Percentiles rank a stretch among this genome's conserved stretches.
These are phyloP conservation scores for Hymenoscyphus fructigenus DNA, from an alignment of 2,329 filamentous ascomycete genomes.

Conservation along the genomic window DNA sequence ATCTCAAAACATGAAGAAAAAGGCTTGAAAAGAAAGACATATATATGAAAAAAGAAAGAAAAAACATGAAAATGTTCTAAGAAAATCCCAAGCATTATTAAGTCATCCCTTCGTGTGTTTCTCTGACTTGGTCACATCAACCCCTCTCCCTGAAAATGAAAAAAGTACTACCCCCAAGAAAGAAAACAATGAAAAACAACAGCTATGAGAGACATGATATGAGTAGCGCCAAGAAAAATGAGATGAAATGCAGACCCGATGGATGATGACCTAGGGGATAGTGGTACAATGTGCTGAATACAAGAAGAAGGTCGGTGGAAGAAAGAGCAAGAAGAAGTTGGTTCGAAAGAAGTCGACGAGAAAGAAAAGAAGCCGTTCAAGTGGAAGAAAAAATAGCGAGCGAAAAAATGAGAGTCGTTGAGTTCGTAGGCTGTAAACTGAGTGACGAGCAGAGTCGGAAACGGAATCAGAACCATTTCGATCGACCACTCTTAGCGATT, in stretches of 20 bases:
- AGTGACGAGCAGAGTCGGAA: background rate
- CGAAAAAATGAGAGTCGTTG: background rate
- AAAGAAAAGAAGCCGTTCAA: background rate
- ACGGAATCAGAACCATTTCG: conserved; percentile 43
- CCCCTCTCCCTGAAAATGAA: background rate
- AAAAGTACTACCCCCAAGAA: background rate
- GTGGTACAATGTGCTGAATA: conserved; percentile 1
- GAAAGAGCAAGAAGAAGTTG: no score
- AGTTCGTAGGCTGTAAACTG: background rate
- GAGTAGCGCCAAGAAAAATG: conserved; percentile 1
- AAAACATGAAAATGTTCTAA: background rate
- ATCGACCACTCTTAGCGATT: conserved; percentile 46
- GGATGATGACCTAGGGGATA: background rate
- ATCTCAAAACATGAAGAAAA: background rate
- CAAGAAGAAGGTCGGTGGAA: background rate
- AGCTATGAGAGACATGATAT: conserved; percentile 1
- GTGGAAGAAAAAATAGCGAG: background rate
- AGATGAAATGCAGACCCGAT: background rate
- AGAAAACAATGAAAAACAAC: background rate
- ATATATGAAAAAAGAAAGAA: background rate
- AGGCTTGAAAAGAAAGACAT: background rate
- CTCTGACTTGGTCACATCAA: conserved; percentile 2
- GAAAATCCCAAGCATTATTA: background rate
- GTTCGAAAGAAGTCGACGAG: background rate
- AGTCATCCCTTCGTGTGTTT: background rate